phyloP scores from a whole-genome alignment of 371 early-diverging fungal species.

The Blastocladiella emersonii region DNA sequence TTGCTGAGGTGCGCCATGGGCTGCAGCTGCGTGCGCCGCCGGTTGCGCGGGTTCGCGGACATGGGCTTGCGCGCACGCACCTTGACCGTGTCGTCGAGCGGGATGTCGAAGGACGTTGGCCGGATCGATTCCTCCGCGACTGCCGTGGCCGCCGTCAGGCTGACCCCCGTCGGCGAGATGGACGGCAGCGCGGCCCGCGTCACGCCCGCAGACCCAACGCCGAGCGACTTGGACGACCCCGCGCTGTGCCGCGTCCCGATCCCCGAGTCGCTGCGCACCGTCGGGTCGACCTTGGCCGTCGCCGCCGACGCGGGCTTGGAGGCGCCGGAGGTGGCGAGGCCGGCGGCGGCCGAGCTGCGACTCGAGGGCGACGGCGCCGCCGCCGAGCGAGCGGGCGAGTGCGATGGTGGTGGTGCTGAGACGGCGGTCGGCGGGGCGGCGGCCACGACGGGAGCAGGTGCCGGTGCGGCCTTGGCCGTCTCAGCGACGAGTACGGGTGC shows the following conservation, averaged over 20 bases:
- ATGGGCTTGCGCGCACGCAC: constrained; percentile 3
- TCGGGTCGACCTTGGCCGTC: neutral
- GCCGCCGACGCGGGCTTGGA: neutral
- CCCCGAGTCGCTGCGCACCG: neutral
- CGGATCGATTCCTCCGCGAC: too few relatives aligned
- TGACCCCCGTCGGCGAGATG: too few relatives aligned
- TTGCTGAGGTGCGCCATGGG: neutral
- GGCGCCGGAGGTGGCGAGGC: neutral
- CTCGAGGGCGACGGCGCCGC: too few relatives aligned
- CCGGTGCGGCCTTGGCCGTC: neutral
- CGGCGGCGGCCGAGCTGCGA: too few relatives aligned
- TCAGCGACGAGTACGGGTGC: too few relatives aligned
- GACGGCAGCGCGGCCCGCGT: too few relatives aligned
- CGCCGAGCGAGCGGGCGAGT: too few relatives aligned
- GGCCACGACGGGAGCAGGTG: too few relatives aligned
- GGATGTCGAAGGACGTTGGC: constrained; percentile 6
- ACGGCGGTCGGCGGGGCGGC: too few relatives aligned
- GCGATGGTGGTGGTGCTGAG: too few relatives aligned
- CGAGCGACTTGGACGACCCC: neutral
- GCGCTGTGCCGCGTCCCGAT: neutral
- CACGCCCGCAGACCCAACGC: too few relatives aligned
- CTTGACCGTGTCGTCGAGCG: constrained; percentile 6
- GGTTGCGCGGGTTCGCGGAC: constrained; percentile 6
- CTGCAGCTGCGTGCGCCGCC: neutral
- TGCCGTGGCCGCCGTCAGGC: neutral